Evolutionary conservation across 768 basidiomycete species (phyloP), one percentile per base, ranked within the genome.

Genomic region (Tricholoma furcatifolium): DNA sequence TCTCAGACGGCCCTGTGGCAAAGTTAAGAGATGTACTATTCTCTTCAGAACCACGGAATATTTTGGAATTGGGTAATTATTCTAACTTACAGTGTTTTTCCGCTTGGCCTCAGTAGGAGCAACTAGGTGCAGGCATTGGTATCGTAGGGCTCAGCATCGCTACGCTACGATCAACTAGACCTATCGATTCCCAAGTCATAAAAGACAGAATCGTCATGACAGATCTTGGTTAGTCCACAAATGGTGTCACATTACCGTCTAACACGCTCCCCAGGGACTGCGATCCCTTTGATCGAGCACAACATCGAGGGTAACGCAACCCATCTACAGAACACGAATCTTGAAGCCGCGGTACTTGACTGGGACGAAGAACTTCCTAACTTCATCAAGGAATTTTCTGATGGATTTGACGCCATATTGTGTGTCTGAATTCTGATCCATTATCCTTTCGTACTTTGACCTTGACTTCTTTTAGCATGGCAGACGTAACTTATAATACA

Each of bases 401-500:
- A 55, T 12, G 63, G 74, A 5, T 71, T 90, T 34, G 84, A 92
- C 62, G 70, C 81, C 34, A 81, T 96, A 47, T 66, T 93, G 90
- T 91, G 67, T 54, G 87, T 74, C 9, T 23, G 21, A 14, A 34
- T 32, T 18, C 24, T 39, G 35, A 9, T 35, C 15, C 20, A 15
- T 49, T 34, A 8, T 31, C 27, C 46, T 48, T 24, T 35, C 21
- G 14, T n/a, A 30, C 17, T 21, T 20, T 34, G 3, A 24, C 9
- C 49, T 43, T 42, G 32, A 40, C 39, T 43, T 23, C 15, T 56
- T 47, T 20, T 59, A 94, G 93, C 40, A 92, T 95, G 84, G 90
- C 93, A 11, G 94, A 97, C 61, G 91, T 95, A 7, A 87, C 92
- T 1, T 96, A 95, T 73, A 96, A 96, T 70, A 91, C 90, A 0